phyloP scores from a whole-genome alignment of 164 flowering plant species.

The Vitis labrusca region DNA sequence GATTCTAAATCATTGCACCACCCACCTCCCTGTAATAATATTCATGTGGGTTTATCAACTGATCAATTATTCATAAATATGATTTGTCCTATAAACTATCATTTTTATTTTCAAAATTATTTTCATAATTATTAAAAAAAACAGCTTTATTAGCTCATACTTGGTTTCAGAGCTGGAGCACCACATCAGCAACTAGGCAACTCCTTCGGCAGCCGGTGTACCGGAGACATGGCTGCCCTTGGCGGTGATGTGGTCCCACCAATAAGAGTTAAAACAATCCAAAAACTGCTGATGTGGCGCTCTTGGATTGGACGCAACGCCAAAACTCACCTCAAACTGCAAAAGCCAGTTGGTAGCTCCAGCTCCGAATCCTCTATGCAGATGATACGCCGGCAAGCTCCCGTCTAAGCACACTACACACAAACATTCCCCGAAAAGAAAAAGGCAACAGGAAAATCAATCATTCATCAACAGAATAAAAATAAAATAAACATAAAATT shows the following conservation, averaged over 20 bases:
- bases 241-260: no score
- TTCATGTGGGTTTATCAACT: no score
- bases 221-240: no score
- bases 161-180: no score
- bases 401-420: constrained; percentile 89
- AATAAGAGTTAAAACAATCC: not conserved
- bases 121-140: no score
- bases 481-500: not conserved
- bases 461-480: not conserved
- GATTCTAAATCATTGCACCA: constrained; percentile 87
- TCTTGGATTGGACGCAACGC: not conserved
- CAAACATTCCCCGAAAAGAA: not conserved
- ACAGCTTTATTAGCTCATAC: no score
- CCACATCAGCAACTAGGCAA: no score
- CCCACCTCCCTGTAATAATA: constrained; percentile 75
- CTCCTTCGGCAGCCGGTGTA: no score
- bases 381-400: constrained; percentile 88
- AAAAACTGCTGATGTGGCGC: not conserved
- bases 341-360: constrained; percentile 88
- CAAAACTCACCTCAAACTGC: constrained; percentile 79
- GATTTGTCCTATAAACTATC: no score
- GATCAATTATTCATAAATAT: no score
- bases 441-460: not conserved
- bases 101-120: no score
- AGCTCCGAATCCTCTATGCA: constrained; percentile 74